Conservation (phyloP, 2,329 filamentous ascomycete species). For the Aspergillus caelatus region DNA sequence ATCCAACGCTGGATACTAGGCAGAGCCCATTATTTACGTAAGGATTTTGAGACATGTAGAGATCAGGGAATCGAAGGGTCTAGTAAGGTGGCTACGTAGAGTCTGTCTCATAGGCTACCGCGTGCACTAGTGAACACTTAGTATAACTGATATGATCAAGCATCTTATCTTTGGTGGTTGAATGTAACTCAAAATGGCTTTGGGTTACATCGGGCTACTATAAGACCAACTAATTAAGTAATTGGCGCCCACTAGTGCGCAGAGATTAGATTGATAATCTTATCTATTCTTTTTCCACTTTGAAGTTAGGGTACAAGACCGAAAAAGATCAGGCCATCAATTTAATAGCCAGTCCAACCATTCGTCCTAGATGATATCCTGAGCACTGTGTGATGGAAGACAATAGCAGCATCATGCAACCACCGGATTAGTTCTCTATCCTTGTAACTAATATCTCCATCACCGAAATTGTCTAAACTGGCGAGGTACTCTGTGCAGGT, state of each 20-base stretch:
- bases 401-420: background rate
- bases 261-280: background rate
- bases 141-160: background rate
- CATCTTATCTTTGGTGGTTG: background rate
- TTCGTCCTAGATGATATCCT: background rate
- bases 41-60: background rate
- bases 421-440: background rate
- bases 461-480: background rate
- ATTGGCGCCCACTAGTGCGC: background rate
- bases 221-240: background rate
- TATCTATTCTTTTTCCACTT: background rate
- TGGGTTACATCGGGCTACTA: background rate
- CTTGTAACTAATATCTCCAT: background rate
- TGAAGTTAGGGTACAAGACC: background rate
- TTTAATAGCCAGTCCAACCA: background rate
- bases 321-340: background rate
- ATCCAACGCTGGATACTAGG: background rate
- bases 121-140: background rate
- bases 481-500: too few relatives aligned
- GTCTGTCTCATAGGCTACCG: background rate
- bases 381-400: background rate
- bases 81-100: background rate
- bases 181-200: background rate
- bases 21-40: background rate
- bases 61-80: background rate